A percentile compares a stretch with the other conserved stretches of the same genome.
Evolutionary conservation across 1,139 yeast genomes (phyloP).

Genomic region (Geotrichum histeridarum): DNA sequence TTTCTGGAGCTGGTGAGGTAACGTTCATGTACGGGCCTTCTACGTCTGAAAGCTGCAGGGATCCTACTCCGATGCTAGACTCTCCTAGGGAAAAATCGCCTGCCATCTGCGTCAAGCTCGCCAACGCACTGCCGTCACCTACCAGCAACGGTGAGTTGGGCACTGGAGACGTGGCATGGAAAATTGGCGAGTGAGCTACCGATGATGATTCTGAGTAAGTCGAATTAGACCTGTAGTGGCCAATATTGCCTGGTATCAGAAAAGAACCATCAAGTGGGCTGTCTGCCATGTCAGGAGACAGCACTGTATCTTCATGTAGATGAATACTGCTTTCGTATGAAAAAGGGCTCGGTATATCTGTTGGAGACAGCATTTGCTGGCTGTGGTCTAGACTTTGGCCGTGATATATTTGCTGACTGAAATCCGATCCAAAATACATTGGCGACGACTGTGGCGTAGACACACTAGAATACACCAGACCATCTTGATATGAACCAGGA

Average conservation of each 20-base stretch:
- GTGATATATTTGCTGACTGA: not conserved
- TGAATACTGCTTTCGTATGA: not conserved
- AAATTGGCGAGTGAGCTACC: slow-evolving; percentile 17
- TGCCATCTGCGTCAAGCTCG: slow-evolving; percentile 12
- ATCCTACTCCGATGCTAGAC: not conserved
- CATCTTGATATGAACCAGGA: too few species aligned
- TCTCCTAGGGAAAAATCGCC: slow-evolving; percentile 13
- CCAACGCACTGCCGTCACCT: slow-evolving; percentile 10
- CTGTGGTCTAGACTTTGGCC: not conserved
- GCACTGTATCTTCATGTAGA: not conserved
- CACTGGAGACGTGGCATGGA: slow-evolving; percentile 13
- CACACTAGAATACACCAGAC: not conserved
- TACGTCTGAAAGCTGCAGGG: not conserved
- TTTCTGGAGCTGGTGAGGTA: slow-evolving; percentile 17
- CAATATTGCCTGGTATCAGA: slow-evolving; percentile 15
- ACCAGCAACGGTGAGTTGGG: slow-evolving; percentile 25
- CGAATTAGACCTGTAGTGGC: slow-evolving; percentile 22
- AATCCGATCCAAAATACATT: not conserved
- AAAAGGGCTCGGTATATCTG: not conserved
- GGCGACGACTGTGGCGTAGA: slow-evolving; percentile 2
- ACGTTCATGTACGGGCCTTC: not conserved
- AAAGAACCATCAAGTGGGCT: slow-evolving; percentile 11
- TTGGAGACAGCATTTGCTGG: not conserved
- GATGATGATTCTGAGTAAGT: slow-evolving; percentile 23
- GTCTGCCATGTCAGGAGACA: not conserved